phyloP scores from a whole-genome alignment of 352 stramenopile genomes.

The Phytopythium mirpurense region DNA sequence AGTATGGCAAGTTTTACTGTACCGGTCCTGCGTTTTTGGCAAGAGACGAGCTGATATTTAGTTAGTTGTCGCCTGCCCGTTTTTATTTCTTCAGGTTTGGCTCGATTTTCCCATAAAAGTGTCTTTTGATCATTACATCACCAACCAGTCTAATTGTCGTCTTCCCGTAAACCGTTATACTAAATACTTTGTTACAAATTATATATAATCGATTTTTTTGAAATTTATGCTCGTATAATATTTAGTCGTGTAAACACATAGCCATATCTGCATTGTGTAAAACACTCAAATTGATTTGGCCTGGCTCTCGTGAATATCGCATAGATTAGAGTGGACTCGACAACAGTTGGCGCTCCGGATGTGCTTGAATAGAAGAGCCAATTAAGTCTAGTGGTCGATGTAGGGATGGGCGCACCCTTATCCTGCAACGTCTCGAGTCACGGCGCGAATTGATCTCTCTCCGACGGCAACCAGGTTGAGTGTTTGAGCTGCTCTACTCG shows the following conservation, averaged over 20 bases:
- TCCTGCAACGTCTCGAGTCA: conserved; percentile 1
- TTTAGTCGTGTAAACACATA: too few relatives aligned
- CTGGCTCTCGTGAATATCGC: conserved; percentile 7
- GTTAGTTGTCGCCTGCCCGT: neutral
- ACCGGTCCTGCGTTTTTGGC: neutral
- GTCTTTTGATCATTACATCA: too few relatives aligned
- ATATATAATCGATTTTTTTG: neutral
- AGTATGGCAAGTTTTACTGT: neutral
- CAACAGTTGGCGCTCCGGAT: conserved; percentile 8
- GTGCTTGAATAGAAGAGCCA: conserved; percentile 4
- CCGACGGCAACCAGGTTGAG: neutral
- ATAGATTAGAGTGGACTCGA: neutral
- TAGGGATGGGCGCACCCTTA: neutral
- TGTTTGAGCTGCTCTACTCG: conserved; percentile 2
- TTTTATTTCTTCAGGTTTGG: conserved; percentile 10
- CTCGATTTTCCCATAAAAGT: neutral
- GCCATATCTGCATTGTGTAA: too few relatives aligned
- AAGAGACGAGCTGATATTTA: conserved; percentile 2
- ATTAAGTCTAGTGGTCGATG: neutral
- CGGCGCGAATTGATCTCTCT: too few relatives aligned
- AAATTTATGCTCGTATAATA: too few relatives aligned
- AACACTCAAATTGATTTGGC: too few relatives aligned
- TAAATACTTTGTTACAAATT: neutral
- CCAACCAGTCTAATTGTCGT: neutral
- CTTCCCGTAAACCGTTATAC: neutral